Conservation (phyloP, 768 basidiomycete genomes). For the Ramaria sp. region DNA sequence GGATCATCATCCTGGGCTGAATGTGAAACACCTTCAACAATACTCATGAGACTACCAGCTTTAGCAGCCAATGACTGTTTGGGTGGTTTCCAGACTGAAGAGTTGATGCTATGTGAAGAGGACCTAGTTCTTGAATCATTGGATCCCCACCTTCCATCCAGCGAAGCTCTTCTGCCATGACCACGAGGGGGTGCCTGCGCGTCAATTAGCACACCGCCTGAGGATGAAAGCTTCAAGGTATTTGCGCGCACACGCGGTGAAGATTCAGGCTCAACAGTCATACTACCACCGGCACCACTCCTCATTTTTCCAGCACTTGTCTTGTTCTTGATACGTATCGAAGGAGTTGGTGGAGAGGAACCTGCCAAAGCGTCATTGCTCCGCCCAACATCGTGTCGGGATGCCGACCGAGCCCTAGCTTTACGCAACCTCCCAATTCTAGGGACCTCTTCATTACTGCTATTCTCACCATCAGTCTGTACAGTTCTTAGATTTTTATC, state of each 20-base stretch:
- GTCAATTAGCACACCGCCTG: background rate
- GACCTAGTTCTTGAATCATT: background rate
- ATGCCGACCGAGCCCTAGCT: background rate
- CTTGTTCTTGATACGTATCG: conserved; percentile 2
- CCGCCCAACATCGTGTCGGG: background rate
- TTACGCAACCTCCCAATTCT: conserved; percentile 5
- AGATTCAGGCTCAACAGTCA: background rate
- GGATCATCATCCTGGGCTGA: conserved; percentile 11
- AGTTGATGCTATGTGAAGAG: background rate
- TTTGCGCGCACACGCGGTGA: background rate
- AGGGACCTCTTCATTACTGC: conserved; percentile 19
- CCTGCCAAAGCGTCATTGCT: background rate
- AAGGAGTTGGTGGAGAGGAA: conserved; percentile 11
- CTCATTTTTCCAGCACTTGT: background rate
- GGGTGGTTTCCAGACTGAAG: background rate
- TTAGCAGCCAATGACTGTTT: background rate
- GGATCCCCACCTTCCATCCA: background rate
- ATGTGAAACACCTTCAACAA: conserved; percentile 51
- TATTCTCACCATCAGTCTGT: conserved; percentile 16
- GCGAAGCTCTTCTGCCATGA: background rate
- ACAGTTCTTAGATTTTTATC: conserved; percentile 21
- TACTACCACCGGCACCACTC: background rate
- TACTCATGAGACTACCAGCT: conserved; percentile 46
- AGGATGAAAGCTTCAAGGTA: background rate
- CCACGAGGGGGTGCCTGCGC: background rate